phyloP scores from a whole-genome alignment of 768 basidiomycete species.

The Mrakia frigida region DNA sequence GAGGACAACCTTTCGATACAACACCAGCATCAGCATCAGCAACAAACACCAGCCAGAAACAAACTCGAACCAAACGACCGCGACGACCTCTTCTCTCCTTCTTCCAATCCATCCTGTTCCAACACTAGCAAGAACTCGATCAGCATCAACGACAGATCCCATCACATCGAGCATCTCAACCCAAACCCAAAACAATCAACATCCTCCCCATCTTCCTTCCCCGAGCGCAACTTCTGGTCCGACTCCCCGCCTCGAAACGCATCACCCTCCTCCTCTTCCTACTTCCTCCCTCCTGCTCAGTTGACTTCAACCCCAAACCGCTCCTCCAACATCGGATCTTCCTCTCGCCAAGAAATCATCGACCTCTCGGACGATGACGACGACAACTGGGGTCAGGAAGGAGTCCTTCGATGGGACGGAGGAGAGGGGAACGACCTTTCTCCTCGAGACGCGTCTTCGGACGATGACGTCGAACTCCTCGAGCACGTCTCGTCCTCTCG shows the following conservation, averaged over 20 bases:
- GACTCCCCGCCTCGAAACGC: background rate
- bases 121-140: background rate
- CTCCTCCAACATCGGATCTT: background rate
- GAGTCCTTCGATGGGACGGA: slow-evolving; percentile 19
- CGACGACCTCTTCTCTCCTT: background rate
- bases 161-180: background rate
- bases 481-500: background rate
- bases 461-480: background rate
- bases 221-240: background rate
- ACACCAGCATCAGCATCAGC: background rate
- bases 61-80: background rate
- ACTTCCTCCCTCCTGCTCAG: background rate
- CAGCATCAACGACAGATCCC: background rate
- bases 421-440: background rate
- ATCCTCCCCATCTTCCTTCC: background rate
- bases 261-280: background rate
- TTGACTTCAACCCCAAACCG: background rate
- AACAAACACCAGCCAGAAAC: background rate
- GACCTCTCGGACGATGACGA: slow-evolving; percentile 9
- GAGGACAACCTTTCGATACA: background rate
- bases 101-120: background rate
- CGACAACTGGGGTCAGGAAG: slow-evolving; percentile 8
- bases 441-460: background rate
- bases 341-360: background rate
- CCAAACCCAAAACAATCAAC: background rate